phyloP scores from a whole-genome alignment of 2,329 filamentous ascomycete genomes.

The Claviceps citrina region DNA sequence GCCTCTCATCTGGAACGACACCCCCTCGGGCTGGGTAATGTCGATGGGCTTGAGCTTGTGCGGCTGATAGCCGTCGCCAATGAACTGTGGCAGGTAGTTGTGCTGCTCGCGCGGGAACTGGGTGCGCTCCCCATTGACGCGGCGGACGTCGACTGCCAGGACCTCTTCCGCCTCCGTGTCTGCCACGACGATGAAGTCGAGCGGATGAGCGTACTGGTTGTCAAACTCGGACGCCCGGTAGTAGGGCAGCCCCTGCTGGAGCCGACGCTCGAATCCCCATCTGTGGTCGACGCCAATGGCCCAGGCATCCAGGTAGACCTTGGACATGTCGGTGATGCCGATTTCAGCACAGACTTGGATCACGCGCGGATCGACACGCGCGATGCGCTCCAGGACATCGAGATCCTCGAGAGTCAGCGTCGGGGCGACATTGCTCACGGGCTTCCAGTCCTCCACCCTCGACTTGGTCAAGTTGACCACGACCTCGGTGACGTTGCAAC shows the following conservation, averaged over 20 bases:
- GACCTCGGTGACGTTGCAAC: conserved; percentile 31
- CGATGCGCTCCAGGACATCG: conserved; percentile 54
- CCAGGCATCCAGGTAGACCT: conserved; percentile 75
- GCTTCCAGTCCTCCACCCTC: conserved; percentile 29
- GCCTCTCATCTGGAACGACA: conserved; percentile 31
- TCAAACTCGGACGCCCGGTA: conserved; percentile 60
- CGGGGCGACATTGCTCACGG: conserved; percentile 29
- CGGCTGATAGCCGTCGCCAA: conserved; percentile 20
- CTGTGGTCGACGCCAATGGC: conserved; percentile 71
- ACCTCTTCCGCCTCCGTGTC: conserved; percentile 33
- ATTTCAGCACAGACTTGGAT: conserved; percentile 62
- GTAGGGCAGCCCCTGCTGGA: conserved; percentile 73
- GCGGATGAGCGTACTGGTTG: conserved; percentile 43
- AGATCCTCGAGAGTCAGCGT: conserved; percentile 65
- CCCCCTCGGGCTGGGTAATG: conserved; percentile 25
- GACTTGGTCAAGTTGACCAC: conserved; percentile 31
- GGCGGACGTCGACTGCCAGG: conserved; percentile 27
- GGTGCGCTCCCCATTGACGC: conserved; percentile 31
- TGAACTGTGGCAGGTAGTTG: conserved; percentile 23
- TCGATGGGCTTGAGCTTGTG: conserved; percentile 23
- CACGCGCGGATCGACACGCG: conserved; percentile 54
- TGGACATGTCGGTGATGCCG: conserved; percentile 68
- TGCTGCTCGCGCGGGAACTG: conserved; percentile 24
- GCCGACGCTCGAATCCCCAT: conserved; percentile 53
- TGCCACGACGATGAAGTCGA: conserved; percentile 30